Base-by-base conservation (phyloP, 208 protist genomes). In the Leishmania gerbilli region DNA sequence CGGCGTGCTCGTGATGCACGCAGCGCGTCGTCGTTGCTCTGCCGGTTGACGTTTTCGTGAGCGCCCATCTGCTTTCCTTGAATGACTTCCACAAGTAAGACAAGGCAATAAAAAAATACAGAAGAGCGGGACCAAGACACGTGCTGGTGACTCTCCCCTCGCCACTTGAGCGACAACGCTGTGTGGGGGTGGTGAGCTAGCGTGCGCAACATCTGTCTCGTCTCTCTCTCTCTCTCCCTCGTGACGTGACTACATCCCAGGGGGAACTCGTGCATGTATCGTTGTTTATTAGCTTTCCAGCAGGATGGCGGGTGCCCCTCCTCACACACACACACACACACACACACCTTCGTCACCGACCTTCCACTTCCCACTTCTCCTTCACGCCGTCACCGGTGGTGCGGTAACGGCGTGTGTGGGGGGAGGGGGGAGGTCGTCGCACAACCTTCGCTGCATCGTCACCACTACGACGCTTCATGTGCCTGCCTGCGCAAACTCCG, bases 401-500 rank as follows among this genome's bases (percentile, higher is more conserved):
- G 56, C 56, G 19, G 31, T 67, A 13, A 37, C n/a, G 37, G 60
- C 27, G n/a, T 40, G 60, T 67, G n/a, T 37, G 13, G 24, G 6
- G 51, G 5, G 5, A 55, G 51, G 51, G 51, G 51, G 51, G 3
- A 55, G 31, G 79, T 77, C 24, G 56, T 64, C 11, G 60, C 79
- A n/a, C 60, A 34, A 34, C n/a, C 60, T 34, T 65, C n/a, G 60
- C n/a, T 34, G n/a, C 24, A 34, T 65, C 56, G 13, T n/a, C 24
- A 65, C 27, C 60, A 37, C 60, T 31, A 11, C 0, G 8, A 37
- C 60, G 7, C 60, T 37, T 11, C 60, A 65, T 27, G 77, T 55
- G 37, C 75, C 69, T 31, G 71, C 69, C 60, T 71, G 74, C 72
- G 79, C 79, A 13, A 74, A 77, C 45, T 55, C 71, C 34, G 72